Evolutionary conservation across 345 rosid species (phyloP), one percentile per base, ranked within the genome.

Genomic region (Syzygium jambos): DNA sequence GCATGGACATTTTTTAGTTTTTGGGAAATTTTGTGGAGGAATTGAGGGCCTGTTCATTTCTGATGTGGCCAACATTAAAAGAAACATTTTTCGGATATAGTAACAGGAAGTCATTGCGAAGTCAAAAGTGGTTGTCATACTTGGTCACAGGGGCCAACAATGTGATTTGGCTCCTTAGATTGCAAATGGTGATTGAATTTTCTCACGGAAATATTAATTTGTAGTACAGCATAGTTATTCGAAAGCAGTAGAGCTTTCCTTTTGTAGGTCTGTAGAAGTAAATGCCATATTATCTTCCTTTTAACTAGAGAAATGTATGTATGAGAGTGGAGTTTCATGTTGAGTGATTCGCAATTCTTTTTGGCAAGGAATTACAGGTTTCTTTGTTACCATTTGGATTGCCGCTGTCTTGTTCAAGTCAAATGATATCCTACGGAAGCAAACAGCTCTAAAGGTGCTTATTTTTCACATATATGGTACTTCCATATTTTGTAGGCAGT

Each of bases 371-470:
- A 61, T 90, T 89, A 57, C 95, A 96, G 99, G 99, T 52, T 96
- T 98, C 96, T 98, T 98, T 92, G 97, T 96, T 83, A 95, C 98
- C 25, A 96, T 98, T 88, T 96, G 99, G 99, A 96, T 96, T 92
- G 97, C 99, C 73, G 97, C 95, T 87, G 97, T 98, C 89, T 93
- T 98, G 98, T 98, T 94, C 94, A 98, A 98, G 93, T 98, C 99
- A 17, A 98, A 98, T 93, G 99, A 96, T 91, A 95, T 96, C 89
- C 91, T 98, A 78, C 92, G 95, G 90, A 98, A 98, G 91, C 99
- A 98, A 93, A 96, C 99, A 14, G 97, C 99, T 87, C 93, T 98
- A 85, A 98, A 98, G 99, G 99, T 98, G 78, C 87, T 54, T 86
- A 14, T 38, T 87, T 51, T 49, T 38, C 21, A 54, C 8, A 23